A percentile compares a stretch with the other conserved stretches of the same genome.
phyloP scores from a whole-genome alignment of 352 stramenopile genomes.

The Pseudoperonospora humuli region DNA sequence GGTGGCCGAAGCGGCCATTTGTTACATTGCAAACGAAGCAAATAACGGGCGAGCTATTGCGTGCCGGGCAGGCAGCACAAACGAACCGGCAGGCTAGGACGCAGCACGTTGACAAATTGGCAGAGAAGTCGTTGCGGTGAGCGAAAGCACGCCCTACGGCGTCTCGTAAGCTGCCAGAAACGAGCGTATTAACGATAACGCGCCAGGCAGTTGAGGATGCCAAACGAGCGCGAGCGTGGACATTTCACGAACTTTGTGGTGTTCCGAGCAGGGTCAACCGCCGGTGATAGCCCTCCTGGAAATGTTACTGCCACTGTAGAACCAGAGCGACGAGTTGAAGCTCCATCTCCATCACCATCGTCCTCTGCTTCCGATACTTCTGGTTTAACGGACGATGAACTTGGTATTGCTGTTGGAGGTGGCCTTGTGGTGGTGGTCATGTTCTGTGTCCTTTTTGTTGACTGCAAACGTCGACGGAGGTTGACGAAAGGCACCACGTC shows the following conservation, averaged over 20 bases:
- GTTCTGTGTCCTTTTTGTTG: slow-evolving; percentile 17
- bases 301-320: slow-evolving; percentile 2
- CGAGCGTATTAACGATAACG: slow-evolving; percentile 1
- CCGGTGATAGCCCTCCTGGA: slow-evolving; percentile 1
- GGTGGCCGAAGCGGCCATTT: slow-evolving; percentile 10
- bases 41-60: slow-evolving; percentile 6
- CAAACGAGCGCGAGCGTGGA: slow-evolving; percentile 1
- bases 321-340: slow-evolving; percentile 14
- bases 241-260: slow-evolving; percentile 9
- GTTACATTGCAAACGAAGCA: slow-evolving; percentile 14
- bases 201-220: slow-evolving; percentile 4
- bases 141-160: slow-evolving; percentile 4
- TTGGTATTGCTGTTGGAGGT: slow-evolving; percentile 19
- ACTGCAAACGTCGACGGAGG: slow-evolving; percentile 9
- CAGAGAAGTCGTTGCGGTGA: slow-evolving; percentile 19
- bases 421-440: slow-evolving; percentile 15
- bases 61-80: slow-evolving; percentile 9
- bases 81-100: slow-evolving; percentile 18
- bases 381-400: slow-evolving; percentile 14
- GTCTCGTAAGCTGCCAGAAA: slow-evolving; percentile 6
- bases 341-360: slow-evolving; percentile 1
- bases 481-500: slow-evolving; percentile 9
- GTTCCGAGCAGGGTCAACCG: slow-evolving; percentile 1
- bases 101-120: slow-evolving; percentile 10
- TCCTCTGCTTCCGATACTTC: slow-evolving; percentile 9